phyloP scores from a whole-genome alignment of 1,139 yeast species.

The Meyerozyma athensensis region DNA sequence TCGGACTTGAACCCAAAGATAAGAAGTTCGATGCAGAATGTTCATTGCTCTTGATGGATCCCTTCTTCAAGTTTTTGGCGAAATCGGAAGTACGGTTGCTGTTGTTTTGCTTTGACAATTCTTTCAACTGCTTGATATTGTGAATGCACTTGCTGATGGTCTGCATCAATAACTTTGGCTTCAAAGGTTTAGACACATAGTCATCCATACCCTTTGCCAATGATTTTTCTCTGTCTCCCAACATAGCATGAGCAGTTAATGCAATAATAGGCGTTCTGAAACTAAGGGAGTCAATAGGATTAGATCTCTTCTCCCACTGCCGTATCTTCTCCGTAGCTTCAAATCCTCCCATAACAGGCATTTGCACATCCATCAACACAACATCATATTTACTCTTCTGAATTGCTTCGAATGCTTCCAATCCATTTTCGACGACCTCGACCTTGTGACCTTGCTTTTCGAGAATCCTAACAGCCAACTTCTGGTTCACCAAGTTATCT shows the following conservation, averaged over 20 bases:
- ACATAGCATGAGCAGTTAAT: constrained; percentile 87
- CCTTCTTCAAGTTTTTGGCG: constrained; percentile 43
- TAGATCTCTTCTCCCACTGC: constrained; percentile 80
- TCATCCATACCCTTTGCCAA: constrained; percentile 90
- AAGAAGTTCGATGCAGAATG: constrained; percentile 17
- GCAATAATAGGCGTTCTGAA: constrained; percentile 83
- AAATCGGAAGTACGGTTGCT: constrained; percentile 44
- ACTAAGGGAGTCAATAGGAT: constrained; percentile 62
- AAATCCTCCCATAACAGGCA: constrained; percentile 95
- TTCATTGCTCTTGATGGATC: constrained; percentile 26
- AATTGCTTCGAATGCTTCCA: constrained; percentile 76
- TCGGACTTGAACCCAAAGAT: constrained; percentile 16
- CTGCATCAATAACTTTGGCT: constrained; percentile 76
- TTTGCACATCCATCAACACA: constrained; percentile 88
- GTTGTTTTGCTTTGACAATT: constrained; percentile 47
- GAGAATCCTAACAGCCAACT: constrained; percentile 74
- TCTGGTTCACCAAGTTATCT: constrained; percentile 83
- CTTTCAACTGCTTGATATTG: constrained; percentile 55
- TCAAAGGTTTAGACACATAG: constrained; percentile 79
- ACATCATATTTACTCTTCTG: constrained; percentile 66
- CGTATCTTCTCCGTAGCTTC: constrained; percentile 84
- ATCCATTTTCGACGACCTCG: constrained; percentile 80
- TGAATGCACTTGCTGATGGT: constrained; percentile 82
- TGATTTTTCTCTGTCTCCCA: constrained; percentile 83
- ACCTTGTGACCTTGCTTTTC: constrained; percentile 82